A percentile compares a stretch with the other conserved stretches of the same genome.
Conservation (phyloP, 2,329 filamentous ascomycete species). For the Colletotrichum gigasporum region DNA sequence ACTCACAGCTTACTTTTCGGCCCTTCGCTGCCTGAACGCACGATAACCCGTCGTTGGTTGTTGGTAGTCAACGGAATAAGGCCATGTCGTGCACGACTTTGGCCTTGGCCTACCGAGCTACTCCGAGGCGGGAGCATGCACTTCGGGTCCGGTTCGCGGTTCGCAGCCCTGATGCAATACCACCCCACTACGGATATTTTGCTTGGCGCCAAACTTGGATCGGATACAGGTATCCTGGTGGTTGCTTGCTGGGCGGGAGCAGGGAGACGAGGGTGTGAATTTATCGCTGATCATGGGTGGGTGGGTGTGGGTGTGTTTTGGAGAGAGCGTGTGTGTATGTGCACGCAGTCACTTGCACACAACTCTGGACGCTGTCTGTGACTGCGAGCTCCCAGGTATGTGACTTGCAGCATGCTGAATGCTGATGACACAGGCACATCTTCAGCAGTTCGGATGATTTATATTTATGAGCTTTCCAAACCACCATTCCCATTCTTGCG, state of each 20-base stretch:
- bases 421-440: constrained; percentile 19
- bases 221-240: not conserved
- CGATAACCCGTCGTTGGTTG: not conserved
- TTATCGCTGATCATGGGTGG: constrained; percentile 4
- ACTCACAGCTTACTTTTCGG: constrained; percentile 2
- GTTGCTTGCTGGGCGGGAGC: not conserved
- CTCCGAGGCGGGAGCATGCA: constrained; percentile 17
- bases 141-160: constrained; percentile 20
- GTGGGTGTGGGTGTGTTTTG: constrained; percentile 1
- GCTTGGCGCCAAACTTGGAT: constrained; percentile 22
- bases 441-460: constrained; percentile 23
- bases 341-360: not conserved
- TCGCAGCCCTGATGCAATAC: constrained; percentile 17
- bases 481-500: not conserved
- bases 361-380: not conserved
- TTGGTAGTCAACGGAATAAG: constrained; percentile 6
- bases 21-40: constrained; percentile 1
- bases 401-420: constrained; percentile 26
- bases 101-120: constrained; percentile 16
- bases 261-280: constrained; percentile 1
- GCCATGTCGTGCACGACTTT: constrained; percentile 1
- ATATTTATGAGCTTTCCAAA: not conserved
- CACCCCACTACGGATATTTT: constrained; percentile 28
- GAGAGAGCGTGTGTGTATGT: not conserved
- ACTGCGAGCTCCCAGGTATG: too few species aligned